Conservation (phyloP, 805 yeast species). For the Isabelozyma gotoi region DNA sequence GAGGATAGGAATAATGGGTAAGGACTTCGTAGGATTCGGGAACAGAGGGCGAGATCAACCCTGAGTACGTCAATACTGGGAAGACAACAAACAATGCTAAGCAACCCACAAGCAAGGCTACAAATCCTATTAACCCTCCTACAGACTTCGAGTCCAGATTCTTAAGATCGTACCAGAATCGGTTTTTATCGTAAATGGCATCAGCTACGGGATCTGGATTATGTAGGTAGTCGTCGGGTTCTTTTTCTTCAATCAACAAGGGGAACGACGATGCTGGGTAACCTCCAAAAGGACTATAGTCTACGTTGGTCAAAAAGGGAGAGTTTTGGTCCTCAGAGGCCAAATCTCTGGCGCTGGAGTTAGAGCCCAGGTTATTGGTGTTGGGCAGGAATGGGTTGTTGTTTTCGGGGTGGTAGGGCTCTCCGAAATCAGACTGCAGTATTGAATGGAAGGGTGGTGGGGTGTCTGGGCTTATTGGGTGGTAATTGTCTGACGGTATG, state of each 20-base stretch:
- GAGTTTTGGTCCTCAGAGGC: not conserved
- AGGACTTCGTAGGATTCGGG: conserved; percentile 44
- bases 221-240: conserved; percentile 91
- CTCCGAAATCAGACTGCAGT: too few relatives aligned
- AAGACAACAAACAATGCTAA: conserved; percentile 69
- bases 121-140: conserved; percentile 60
- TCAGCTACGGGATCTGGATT: conserved; percentile 96
- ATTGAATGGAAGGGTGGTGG: too few relatives aligned
- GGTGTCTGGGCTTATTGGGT: conserved; percentile 13
- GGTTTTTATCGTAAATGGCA: conserved; percentile 75
- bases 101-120: conserved; percentile 59
- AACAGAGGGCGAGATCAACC: conserved; percentile 41
- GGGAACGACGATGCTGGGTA: conserved; percentile 95
- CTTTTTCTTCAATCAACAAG: conserved; percentile 86
- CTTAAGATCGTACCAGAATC: conserved; percentile 64
- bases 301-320: conserved; percentile 49
- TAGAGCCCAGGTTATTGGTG: too few relatives aligned
- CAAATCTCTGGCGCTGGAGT: too few relatives aligned
- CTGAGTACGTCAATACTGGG: conserved; percentile 84
- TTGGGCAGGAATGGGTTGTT: too few relatives aligned
- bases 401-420: too few relatives aligned
- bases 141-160: conserved; percentile 61
- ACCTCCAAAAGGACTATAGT: conserved; percentile 92
- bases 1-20: conserved; percentile 42
- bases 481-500: conserved; percentile 8